phyloP scores from a whole-genome alignment of 495 filamentous ascomycete genomes.

The Penicillium herquei region DNA sequence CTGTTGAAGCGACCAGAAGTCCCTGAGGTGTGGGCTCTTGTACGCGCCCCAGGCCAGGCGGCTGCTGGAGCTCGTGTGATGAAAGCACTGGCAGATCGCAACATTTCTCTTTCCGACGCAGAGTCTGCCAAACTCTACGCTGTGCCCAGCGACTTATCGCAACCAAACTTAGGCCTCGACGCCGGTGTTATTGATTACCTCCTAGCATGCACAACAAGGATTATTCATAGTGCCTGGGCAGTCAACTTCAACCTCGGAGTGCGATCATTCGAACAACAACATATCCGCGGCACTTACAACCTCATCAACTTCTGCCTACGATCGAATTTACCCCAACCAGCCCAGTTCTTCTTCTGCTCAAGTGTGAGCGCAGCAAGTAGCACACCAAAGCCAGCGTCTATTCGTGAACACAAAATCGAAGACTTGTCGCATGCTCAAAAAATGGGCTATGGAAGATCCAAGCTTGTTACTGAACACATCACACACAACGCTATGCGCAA shows the following conservation, averaged over 20 bases:
- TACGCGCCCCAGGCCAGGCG: conserved; percentile 45
- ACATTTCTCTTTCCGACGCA: conserved; percentile 14
- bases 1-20: conserved; percentile 33
- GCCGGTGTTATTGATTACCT: conserved; percentile 38
- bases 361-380: conserved; percentile 50
- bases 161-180: conserved; percentile 46
- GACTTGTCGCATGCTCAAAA: conserved; percentile 48
- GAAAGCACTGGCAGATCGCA: conserved; percentile 21
- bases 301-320: conserved; percentile 57
- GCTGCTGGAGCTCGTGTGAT: conserved; percentile 21
- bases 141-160: conserved; percentile 26
- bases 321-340: conserved; percentile 27
- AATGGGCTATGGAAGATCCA: conserved; percentile 60
- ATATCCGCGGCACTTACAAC: conserved; percentile 56
- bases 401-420: conserved; percentile 49
- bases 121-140: conserved; percentile 23
- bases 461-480: conserved; percentile 63
- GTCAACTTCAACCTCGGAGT: conserved; percentile 73
- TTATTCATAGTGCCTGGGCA: conserved; percentile 67
- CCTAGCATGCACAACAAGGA: conserved; percentile 38
- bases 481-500: conserved; percentile 38
- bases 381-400: conserved; percentile 27
- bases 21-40: conserved; percentile 53
- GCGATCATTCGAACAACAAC: conserved; percentile 55
- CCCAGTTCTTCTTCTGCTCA: conserved; percentile 60